Base-by-base conservation (phyloP, 345 rosid genomes). In the Sonneratia caseolaris region DNA sequence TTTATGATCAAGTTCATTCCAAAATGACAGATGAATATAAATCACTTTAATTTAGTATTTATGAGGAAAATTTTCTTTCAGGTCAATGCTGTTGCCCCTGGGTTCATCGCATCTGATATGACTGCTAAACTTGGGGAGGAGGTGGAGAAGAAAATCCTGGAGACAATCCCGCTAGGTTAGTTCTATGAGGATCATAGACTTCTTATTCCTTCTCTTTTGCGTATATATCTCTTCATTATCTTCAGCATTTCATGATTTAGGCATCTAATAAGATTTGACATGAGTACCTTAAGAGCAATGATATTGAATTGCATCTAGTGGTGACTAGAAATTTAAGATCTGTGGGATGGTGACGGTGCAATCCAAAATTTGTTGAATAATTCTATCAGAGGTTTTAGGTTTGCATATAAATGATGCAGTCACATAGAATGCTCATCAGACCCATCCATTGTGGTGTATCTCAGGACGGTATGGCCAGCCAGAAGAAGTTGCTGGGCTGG, bases 401-500 rank as follows among this genome's bases (percentile, higher is more conserved):
- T 1, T 21, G 7, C 18, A 14, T 35, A 24, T 7, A 10, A 62
- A 12, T 62, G 27, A 35, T 27, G 37, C 66, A 62, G 66, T 62
- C 37, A 62, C 32, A 11, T 7, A 35, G 2, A 35, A 62, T 62
- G 32, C 18, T 62, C 38, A 62, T 35, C 19, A 32, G 38, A 27
- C 19, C 37, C 35, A 66, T 53, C 71, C 24, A 73, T 8, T 66
- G 62, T 72, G 13, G 64, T 55, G 40, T 64, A 24, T 76, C 35
- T 51, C 90, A 96, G 99, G 97, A 70, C 84, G 99, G 72, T 96
- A 90, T 75, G 99, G 99, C 68, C 96, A 84, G 81, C 94, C 99
- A 1, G 97, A 92, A 83, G 99, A 92, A 83, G 99, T 96, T 75
- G 98, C 98, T 12, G 98, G 98, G 79, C 83, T 92, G 79, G 99